Evolutionary conservation across 139 green algal genomes (phyloP).

Genomic region (Zygnema cylindricum): DNA sequence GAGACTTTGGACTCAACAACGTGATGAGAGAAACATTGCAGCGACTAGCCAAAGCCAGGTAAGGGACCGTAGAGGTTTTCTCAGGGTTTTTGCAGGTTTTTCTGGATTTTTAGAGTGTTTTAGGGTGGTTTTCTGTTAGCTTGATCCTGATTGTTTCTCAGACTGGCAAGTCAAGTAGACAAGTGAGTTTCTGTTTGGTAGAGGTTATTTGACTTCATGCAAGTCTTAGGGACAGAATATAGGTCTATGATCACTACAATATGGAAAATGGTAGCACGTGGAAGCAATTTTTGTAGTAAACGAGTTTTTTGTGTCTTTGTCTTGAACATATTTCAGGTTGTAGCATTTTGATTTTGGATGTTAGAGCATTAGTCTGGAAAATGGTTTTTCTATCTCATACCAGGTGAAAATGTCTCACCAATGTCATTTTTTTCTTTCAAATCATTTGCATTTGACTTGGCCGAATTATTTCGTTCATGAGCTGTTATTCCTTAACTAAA

Average conservation of each 20-base stretch:
- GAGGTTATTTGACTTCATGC: no score
- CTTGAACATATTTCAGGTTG: background rate
- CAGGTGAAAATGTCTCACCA: background rate
- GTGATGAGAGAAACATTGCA: conserved; percentile 10
- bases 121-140: no score
- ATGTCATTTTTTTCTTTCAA: background rate
- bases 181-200: no score
- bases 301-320: background rate
- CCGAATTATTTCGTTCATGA: background rate
- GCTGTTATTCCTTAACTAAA: conserved; percentile 4
- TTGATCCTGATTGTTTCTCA: no score
- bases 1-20: background rate
- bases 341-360: background rate
- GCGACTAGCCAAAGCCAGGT: conserved; percentile 16
- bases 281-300: no score
- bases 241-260: no score
- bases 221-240: no score
- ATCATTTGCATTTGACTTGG: background rate
- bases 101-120: no score
- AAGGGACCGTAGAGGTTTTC: no score
- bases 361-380: background rate
- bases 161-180: no score
- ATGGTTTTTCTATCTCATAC: background rate
- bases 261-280: no score
- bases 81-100: no score